Base-by-base conservation (phyloP, 2,329 filamentous ascomycete species). In the Ramularia collo-cygni region DNA sequence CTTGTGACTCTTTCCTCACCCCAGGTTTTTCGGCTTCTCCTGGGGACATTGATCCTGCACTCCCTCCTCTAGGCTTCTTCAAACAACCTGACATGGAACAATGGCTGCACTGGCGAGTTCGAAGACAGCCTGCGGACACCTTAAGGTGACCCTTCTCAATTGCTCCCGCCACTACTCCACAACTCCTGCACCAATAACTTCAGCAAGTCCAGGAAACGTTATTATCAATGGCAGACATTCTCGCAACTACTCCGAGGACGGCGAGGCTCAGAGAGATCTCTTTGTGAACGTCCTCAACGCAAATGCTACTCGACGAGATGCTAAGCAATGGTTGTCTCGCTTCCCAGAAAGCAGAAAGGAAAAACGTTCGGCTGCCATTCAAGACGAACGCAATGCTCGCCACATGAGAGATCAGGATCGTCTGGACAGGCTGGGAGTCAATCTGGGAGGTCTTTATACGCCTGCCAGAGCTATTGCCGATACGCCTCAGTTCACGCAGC, bases 281-380 rank as follows among this genome's bases (percentile, higher is more conserved):
- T 81, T 94, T 54, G 74, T 93, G 21, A 89, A 87, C 12, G 77
- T 96, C 3, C 71, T 98, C 21, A 86, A 85, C 56, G 87, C 89
- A 13, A 87, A 88, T 8, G 85, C 89, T 4, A 95, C 90, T 0
- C 94, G 89, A 64, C 80, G 92, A 54, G 92, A 98, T 67, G 88
- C 89, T 34, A 89, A 85, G 63, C 81, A 85, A 27, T 98, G 95
- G 59, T 74, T 98, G 12, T 83, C 92, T 53, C 89, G 87, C 46
- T 94, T 95, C 61, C 81, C 78, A n/a, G 29, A 47, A 13, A 43
- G 51, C 2, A 58, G 52, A 41, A 53, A 13, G 59, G 66, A 37
- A 65, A 66, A 38, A 54, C 14, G 5, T 9, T 17, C 31, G 9
- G 19, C 35, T 13, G 42, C 48, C 28, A 28, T 42, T 12, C 38